Evolutionary conservation across 2,329 filamentous ascomycete genomes (phyloP).

Genomic region (Pleochaeta shiraiana): DNA sequence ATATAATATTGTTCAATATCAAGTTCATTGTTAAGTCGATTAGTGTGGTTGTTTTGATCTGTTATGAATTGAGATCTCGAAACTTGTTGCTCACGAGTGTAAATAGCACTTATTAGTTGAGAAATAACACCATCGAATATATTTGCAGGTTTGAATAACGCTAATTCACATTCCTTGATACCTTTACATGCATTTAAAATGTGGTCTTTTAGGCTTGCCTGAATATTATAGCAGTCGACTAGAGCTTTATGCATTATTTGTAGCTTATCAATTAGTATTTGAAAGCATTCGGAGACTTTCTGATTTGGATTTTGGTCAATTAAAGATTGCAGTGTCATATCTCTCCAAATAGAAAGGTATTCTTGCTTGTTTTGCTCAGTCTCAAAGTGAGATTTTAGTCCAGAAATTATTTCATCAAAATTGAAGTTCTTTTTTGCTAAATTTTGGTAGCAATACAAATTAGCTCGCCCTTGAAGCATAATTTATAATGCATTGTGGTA

Average conservation of each 20-base stretch:
- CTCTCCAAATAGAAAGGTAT: neutral
- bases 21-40: neutral
- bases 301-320: neutral
- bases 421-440: neutral
- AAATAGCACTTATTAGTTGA: neutral
- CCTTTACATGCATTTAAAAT: neutral
- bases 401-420: neutral
- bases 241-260: neutral
- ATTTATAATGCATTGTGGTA: neutral
- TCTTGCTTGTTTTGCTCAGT: neutral
- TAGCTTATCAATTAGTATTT: neutral
- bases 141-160: neutral
- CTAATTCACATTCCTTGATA: neutral
- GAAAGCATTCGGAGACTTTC: neutral
- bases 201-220: neutral
- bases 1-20: neutral
- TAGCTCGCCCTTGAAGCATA: neutral
- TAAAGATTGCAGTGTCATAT: neutral
- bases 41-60: neutral
- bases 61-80: neutral
- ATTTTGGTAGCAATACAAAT: neutral
- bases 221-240: neutral
- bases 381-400: neutral
- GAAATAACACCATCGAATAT: neutral
- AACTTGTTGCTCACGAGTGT: neutral